Evolutionary conservation across 2,329 filamentous ascomycete species (phyloP), one percentile per base, ranked within the genome.

Genomic region (Pseudogymnoascus sp.): DNA sequence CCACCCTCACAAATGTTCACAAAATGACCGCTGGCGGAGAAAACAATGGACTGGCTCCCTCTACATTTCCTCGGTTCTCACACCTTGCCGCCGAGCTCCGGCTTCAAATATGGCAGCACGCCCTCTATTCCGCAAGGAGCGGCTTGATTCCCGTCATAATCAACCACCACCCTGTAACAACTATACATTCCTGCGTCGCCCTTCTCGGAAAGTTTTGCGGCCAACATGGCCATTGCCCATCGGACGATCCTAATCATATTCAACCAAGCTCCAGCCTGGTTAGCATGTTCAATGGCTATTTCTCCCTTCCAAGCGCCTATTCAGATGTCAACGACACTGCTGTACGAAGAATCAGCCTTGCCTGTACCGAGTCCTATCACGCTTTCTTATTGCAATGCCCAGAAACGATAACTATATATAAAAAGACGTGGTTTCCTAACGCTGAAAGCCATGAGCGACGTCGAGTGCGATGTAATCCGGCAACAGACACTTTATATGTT

Each of bases 301-400:
- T 62, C 48, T 62, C 48, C 18, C 40, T 42, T 9, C 40, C 40
- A 7, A 40, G 61, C n/a, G 63, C 63, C 21, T 64, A 63, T 5
- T 27, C 25, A 9, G 59, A 66, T 13, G 62, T 68, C 21, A 29
- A 67, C 48, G 58, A 67, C 3, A 67, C 18, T 42, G 18, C 10
- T 25, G 40, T 42, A 7, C 40, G 8, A 21, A 42, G 25, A 18
- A 67, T 59, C 60, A 62, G 52, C 27, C 60, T 62, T 59, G 60
- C 27, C 48, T 62, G 60, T 62, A 62, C 60, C 13, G 60, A 62
- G 31, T 62, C 60, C 60, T 36, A 59, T 31, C 55, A 29, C 60
- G 18, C 40, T 33, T 36, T 62, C 58, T 62, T 62, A 59, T 42
- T 62, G 33, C 60, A 25, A 59, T 62, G 59, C 60, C 52, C 60